Conservation (phyloP, 306 rosid genomes). For the Glycyrrhiza uralensis region DNA sequence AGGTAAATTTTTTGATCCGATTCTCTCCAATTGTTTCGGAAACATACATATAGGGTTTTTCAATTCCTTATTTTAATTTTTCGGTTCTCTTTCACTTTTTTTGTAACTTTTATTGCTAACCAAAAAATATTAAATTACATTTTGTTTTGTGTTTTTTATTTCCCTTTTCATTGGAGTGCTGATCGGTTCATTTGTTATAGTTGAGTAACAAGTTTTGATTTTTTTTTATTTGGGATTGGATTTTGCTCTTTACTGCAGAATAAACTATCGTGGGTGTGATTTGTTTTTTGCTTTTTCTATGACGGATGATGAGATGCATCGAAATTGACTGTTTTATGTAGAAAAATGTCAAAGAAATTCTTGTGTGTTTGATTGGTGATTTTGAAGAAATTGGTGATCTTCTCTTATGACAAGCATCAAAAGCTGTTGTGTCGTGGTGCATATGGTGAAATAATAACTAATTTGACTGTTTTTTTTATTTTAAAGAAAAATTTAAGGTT, state of each 20-base stretch:
- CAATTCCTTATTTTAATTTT: neutral
- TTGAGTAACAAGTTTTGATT: neutral
- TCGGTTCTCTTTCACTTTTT: neutral
- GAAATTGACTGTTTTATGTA: neutral
- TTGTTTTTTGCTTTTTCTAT: neutral
- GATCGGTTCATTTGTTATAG: neutral
- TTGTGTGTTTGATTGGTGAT: neutral
- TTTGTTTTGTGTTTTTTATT: neutral
- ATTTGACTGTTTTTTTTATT: neutral
- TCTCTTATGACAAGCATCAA: neutral
- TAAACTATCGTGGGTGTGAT: neutral
- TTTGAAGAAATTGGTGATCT: slow-evolving; percentile 7
- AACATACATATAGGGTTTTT: slow-evolving; percentile 27
- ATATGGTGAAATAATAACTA: neutral
- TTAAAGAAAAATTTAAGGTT: no score
- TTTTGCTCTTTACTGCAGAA: neutral
- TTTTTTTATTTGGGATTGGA: neutral
- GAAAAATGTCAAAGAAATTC: neutral
- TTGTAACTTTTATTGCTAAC: neutral
- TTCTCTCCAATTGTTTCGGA: neutral
- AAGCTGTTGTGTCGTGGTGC: neutral
- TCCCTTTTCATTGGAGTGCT: neutral
- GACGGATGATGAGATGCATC: no score
- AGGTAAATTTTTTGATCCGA: slow-evolving; percentile 14
- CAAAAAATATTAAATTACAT: no score